phyloP scores from a whole-genome alignment of 805 yeast genomes.

The Metschnikowia noctiluminum region DNA sequence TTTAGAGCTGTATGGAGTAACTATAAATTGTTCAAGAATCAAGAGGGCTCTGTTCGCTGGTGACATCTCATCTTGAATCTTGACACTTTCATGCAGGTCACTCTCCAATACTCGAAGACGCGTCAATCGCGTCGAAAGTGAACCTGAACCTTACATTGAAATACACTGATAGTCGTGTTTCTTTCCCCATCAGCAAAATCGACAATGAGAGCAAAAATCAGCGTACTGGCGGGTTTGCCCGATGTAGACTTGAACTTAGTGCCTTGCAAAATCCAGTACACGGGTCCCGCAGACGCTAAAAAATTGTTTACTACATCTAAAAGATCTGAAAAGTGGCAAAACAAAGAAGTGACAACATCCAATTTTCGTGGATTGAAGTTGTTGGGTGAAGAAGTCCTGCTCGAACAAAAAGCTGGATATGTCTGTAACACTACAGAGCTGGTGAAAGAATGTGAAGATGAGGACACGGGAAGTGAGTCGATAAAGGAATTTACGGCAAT shows the following conservation, averaged over 20 bases:
- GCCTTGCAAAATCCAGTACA: slow-evolving; percentile 15
- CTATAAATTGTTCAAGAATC: too few species aligned
- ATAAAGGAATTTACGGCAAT: slow-evolving; percentile 12
- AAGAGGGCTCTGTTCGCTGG: too few species aligned
- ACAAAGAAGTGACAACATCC: slow-evolving; percentile 6
- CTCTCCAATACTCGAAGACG: too few species aligned
- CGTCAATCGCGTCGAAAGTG: too few species aligned
- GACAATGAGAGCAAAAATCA: too few species aligned
- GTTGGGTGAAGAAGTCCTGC: slow-evolving; percentile 10
- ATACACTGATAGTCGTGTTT: too few species aligned
- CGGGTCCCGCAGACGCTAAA: slow-evolving; percentile 13
- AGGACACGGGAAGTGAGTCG: slow-evolving; percentile 3
- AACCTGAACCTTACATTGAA: too few species aligned
- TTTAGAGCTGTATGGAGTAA: too few species aligned
- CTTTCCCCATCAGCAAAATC: too few species aligned
- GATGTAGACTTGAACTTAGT: slow-evolving; percentile 10
- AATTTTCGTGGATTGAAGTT: slow-evolving; percentile 18
- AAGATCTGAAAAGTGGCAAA: background rate
- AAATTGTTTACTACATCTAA: slow-evolving; percentile 14
- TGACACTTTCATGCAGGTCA: too few species aligned
- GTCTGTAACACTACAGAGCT: slow-evolving; percentile 11
- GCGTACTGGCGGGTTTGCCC: too few species aligned
- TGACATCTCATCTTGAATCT: too few species aligned
- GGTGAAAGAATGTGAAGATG: background rate
- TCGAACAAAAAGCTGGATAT: slow-evolving; percentile 9